Conservation (phyloP, 805 yeast genomes). For the Sugiyamaella floridensis region DNA sequence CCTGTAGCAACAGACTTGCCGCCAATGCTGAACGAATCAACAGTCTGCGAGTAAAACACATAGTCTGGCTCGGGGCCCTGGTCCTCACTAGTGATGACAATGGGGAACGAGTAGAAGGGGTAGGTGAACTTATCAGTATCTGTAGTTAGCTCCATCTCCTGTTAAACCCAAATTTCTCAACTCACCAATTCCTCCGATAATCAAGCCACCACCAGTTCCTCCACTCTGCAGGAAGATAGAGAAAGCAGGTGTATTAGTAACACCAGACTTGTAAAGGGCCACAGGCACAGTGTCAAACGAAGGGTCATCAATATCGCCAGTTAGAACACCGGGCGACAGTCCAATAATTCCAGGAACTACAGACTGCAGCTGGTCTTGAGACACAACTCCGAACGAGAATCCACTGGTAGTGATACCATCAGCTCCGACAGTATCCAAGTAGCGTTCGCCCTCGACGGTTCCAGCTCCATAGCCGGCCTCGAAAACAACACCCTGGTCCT, state of each 20-base stretch:
- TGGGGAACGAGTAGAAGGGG: constrained; percentile 28
- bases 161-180: too few relatives aligned
- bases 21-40: neutral
- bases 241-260: constrained; percentile 51
- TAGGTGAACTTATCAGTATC: constrained; percentile 15
- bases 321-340: neutral
- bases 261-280: constrained; percentile 50
- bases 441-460: constrained; percentile 45
- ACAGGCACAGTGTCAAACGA: constrained; percentile 60
- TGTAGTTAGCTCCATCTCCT: constrained; percentile 21
- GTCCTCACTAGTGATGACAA: constrained; percentile 10
- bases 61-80: neutral
- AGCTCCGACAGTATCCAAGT: constrained; percentile 48
- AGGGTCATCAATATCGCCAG: constrained; percentile 38
- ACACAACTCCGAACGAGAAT: constrained; percentile 20
- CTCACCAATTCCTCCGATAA: constrained; percentile 29
- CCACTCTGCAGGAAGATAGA: constrained; percentile 51
- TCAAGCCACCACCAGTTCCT: constrained; percentile 22
- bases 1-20: neutral
- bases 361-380: constrained; percentile 32
- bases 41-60: constrained; percentile 9
- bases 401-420: constrained; percentile 40
- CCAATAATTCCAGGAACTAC: constrained; percentile 11
- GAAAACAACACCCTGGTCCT: constrained; percentile 14
- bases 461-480: constrained; percentile 31